Base-by-base conservation (phyloP, 768 basidiomycete species). In the Tulasnella sp. region DNA sequence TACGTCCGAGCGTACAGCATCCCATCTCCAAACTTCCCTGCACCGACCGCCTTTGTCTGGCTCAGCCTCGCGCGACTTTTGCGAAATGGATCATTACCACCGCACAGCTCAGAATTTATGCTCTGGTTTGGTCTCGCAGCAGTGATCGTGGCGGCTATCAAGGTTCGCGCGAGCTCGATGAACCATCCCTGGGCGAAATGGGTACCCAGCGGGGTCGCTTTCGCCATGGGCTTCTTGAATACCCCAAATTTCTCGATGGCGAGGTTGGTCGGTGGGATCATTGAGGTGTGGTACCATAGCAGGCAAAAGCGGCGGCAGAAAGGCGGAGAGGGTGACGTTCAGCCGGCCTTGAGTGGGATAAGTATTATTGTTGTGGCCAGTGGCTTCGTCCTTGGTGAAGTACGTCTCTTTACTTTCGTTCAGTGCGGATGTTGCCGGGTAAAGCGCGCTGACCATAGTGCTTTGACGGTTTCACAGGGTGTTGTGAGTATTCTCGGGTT, bases 31-130 rank as follows among this genome's bases (percentile, higher is more conserved):
- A 85, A 86, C n/a, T 98, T 97, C 72, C 90, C 91, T 4, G 94
- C 92, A 0, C 95, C 95, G 0, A 93, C 89, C 0, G 93, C 94
- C 5, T 94, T 91, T 65, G 88, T 98, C 30, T 98, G 95, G 94
- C 75, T 87, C 24, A 78, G 79, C 61, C 78, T 91, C 24, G 87
- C 86, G 17, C 77, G 86, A 17, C 73, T 88, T 8, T 77, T 88
- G 29, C 84, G 87, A 61, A 83, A 92, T 63, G 90, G 92, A 2
- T 75, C 84, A 66, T 77, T 98, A 29, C 94, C 94, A 1, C 78
- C 81, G 38, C 80, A 87, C 58, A 85, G 83, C 55, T 75, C 77
- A 15, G 68, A 70, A 2, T 95, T 93, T 71, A 97, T 97, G 95
- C 58, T 83, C 41, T 64, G 73, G 13, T 95, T 89, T 68, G 89